phyloP scores from a whole-genome alignment of 208 protist genomes.

The Leishmania arabica region DNA sequence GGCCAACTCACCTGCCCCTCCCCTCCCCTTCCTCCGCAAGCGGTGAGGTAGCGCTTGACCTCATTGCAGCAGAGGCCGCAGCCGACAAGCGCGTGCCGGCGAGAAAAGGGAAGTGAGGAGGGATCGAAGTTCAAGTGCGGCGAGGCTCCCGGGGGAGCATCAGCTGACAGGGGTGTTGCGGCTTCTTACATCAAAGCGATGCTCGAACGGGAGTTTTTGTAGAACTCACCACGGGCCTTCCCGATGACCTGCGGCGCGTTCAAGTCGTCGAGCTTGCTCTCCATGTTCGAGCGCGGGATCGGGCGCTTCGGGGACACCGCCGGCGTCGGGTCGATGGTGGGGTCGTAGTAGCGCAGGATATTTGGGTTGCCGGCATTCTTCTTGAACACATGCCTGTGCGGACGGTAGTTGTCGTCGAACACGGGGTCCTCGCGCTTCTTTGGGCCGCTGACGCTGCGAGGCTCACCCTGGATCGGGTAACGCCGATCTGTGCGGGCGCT shows the following conservation, averaged over 20 bases:
- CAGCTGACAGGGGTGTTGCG: background rate
- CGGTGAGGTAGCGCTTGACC: background rate
- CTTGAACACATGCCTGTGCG: slow-evolving; percentile 19
- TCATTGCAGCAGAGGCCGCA: background rate
- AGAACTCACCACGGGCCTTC: slow-evolving; percentile 25
- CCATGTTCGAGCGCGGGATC: slow-evolving; percentile 41
- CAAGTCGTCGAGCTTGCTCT: slow-evolving; percentile 28
- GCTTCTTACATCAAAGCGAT: slow-evolving; percentile 10
- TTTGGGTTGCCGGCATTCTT: slow-evolving; percentile 32
- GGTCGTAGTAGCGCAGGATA: slow-evolving; percentile 69
- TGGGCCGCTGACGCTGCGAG: background rate
- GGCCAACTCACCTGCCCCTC: background rate
- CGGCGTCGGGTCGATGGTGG: slow-evolving; percentile 43
- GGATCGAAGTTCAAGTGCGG: background rate
- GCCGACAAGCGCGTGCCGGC: background rate
- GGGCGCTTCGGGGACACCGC: slow-evolving; percentile 18
- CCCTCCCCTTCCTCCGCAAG: background rate
- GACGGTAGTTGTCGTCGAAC: slow-evolving; percentile 17
- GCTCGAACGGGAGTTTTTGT: slow-evolving; percentile 6
- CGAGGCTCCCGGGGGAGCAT: background rate
- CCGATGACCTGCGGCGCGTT: slow-evolving; percentile 16
- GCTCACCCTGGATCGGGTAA: background rate
- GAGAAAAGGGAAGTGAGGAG: background rate
- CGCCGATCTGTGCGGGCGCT: background rate
- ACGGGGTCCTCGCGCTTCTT: slow-evolving; percentile 25